Evolutionary conservation across 2,329 filamentous ascomycete genomes (phyloP).

Genomic region (Venturia carpophila): DNA sequence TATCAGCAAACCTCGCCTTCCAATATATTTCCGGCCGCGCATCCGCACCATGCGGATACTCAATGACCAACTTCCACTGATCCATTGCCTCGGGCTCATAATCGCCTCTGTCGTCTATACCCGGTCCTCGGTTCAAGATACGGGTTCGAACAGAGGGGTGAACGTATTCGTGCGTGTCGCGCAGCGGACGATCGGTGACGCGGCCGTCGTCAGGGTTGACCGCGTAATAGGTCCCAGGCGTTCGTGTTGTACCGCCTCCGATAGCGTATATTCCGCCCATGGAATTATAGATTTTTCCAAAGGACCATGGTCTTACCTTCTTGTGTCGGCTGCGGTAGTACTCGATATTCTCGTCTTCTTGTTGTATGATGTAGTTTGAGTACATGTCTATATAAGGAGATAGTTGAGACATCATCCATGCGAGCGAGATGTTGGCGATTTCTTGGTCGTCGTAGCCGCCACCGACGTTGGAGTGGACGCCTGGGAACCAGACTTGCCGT

Average conservation of each 20-base stretch:
- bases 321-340: slow-evolving; percentile 38
- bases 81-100: slow-evolving; percentile 40
- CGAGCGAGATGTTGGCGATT: slow-evolving; percentile 45
- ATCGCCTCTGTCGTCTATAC: slow-evolving; percentile 36
- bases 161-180: slow-evolving; percentile 45
- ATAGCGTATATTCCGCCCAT: slow-evolving; percentile 40
- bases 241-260: slow-evolving; percentile 38
- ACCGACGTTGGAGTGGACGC: slow-evolving; percentile 39
- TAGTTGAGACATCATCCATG: slow-evolving; percentile 51
- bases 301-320: slow-evolving; percentile 40
- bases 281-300: slow-evolving; percentile 39
- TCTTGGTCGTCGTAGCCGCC: slow-evolving; percentile 41
- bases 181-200: slow-evolving; percentile 37
- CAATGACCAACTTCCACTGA: slow-evolving; percentile 42
- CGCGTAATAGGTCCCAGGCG: slow-evolving; percentile 41
- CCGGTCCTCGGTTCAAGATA: slow-evolving; percentile 39
- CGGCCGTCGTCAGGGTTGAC: slow-evolving; percentile 38
- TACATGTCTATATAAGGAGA: slow-evolving; percentile 42
- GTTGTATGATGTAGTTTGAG: slow-evolving; percentile 40
- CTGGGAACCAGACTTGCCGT: slow-evolving; percentile 43
- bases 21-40: slow-evolving; percentile 35
- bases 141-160: slow-evolving; percentile 43
- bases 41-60: slow-evolving; percentile 28
- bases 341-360: slow-evolving; percentile 38
- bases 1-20: slow-evolving; percentile 32